Conservation (phyloP, 106 monocot genomes). For the Dactylorhiza incarnata region DNA sequence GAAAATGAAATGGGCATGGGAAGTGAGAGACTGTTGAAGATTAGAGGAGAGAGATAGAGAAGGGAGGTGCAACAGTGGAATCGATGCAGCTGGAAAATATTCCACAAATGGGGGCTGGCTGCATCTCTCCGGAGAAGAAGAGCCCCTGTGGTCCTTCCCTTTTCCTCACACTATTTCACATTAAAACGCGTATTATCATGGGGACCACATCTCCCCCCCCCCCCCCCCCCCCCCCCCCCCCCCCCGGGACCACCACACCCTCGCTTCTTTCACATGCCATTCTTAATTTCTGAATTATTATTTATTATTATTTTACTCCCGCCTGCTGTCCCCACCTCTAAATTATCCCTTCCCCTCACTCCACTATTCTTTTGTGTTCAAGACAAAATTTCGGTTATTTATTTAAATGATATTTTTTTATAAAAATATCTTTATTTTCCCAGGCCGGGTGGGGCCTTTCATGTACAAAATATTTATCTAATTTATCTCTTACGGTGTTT, state of each 20-base stretch:
- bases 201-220: not conserved
- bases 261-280: not conserved
- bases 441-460: too few species aligned
- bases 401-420: too few species aligned
- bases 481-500: too few species aligned
- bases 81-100: conserved; percentile 2
- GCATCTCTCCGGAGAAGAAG: not conserved
- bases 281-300: not conserved
- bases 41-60: not conserved
- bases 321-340: not conserved
- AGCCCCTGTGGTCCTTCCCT: not conserved
- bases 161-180: not conserved
- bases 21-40: not conserved
- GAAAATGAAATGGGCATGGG: too few species aligned
- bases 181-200: conserved; percentile 7
- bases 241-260: too few species aligned
- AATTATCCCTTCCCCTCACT: not conserved
- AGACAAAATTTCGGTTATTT: too few species aligned
- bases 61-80: not conserved
- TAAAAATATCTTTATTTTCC: too few species aligned
- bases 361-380: not conserved
- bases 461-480: too few species aligned
- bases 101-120: conserved; percentile 5
- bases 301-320: not conserved
- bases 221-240: not conserved